phyloP scores from a whole-genome alignment of 345 rosid genomes.

The Capsella bursapastoris region DNA sequence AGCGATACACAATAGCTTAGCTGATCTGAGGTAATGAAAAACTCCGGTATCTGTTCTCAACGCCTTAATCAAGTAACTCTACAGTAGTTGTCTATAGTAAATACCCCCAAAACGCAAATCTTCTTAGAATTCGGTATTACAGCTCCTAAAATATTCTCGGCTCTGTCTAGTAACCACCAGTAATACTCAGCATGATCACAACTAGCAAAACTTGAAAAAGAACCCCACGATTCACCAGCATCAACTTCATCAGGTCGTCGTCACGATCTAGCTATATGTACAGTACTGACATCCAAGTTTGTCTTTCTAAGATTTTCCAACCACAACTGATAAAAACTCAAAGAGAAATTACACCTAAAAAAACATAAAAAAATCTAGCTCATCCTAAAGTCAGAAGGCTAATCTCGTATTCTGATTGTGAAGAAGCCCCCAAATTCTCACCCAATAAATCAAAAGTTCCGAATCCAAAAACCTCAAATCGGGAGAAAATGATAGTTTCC shows the following conservation, averaged over 20 bases:
- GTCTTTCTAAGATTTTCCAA: not conserved
- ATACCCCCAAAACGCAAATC: conserved; percentile 24
- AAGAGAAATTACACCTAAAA: conserved; percentile 23
- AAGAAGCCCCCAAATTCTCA: conserved; percentile 19
- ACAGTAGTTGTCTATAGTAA: conserved; percentile 24
- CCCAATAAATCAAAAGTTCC: conserved; percentile 29
- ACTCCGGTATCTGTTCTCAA: conserved; percentile 17
- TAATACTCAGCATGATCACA: conserved; percentile 23
- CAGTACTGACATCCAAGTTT: conserved; percentile 26
- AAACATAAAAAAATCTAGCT: conserved; percentile 34
- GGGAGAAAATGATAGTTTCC: conserved; percentile 16
- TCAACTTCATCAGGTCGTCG: conserved; percentile 29
- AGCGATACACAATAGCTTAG: conserved; percentile 26
- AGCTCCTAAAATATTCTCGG: conserved; percentile 1
- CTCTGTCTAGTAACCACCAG: conserved; percentile 24
- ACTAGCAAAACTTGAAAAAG: conserved; percentile 28
- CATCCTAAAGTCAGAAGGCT: conserved; percentile 42
- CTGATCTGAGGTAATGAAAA: conserved; percentile 5
- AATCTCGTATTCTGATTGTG: conserved; percentile 37
- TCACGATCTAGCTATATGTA: conserved; percentile 36
- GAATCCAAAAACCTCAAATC: conserved; percentile 29
- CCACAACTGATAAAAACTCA: conserved; percentile 15
- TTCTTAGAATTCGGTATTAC: conserved; percentile 19
- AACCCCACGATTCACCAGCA: conserved; percentile 29
- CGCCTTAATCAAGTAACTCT: conserved; percentile 26